Base-by-base conservation (phyloP, 129 eudicot genomes). In the Artemisia argyi region DNA sequence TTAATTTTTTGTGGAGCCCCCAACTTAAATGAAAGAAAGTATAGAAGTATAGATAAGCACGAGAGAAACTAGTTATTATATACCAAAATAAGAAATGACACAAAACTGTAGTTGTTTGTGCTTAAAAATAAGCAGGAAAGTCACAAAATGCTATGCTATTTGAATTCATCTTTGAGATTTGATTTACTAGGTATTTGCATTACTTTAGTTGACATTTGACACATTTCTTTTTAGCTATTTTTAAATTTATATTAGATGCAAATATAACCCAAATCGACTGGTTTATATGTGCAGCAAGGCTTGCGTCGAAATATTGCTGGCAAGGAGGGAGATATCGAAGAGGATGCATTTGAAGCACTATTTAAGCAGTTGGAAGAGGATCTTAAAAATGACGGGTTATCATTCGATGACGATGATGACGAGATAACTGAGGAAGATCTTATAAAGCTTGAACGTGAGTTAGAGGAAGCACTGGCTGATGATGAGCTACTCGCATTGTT, bases 331-430 rank as follows among this genome's bases (percentile, higher is more conserved):
- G 88, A 85, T 69, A 17, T 87, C 39, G 96, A 86, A 68, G 99
- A 88, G 75, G 99, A 90, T 88, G 91, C 97, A 30, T 86, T 95
- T 73, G 99, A 95, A 75, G 93, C 93, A 44, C 94, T 95, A 17
- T 95, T 95, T 65, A 84, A 76, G 74, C 91, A 78, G 83, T 83
- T 95, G 59, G 99, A 91, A 67, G 96, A 94, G 72, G 98, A 90
- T 84, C 78, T 94, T 55, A 82, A 84, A 77, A 90, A 86, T 47
- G 98, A 90, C 73, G 96, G 85, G 24, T 46, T 76, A 72, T 39
- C 81, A 74, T 75, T 82, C 56, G 79, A 77, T 68, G 96, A 87
- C 66, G 85, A 66, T 61, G 92, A 89, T 51, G 92, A 90, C 56
- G 98, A 94, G 63, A 78, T 94, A 72, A 82, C 72, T 17, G 99